A percentile compares a stretch with the other conserved stretches of the same genome.
These are phyloP conservation scores for Tolypocladium endophyticum DNA, from an alignment of 2,329 filamentous ascomycete species.

Conservation along the genomic window DNA sequence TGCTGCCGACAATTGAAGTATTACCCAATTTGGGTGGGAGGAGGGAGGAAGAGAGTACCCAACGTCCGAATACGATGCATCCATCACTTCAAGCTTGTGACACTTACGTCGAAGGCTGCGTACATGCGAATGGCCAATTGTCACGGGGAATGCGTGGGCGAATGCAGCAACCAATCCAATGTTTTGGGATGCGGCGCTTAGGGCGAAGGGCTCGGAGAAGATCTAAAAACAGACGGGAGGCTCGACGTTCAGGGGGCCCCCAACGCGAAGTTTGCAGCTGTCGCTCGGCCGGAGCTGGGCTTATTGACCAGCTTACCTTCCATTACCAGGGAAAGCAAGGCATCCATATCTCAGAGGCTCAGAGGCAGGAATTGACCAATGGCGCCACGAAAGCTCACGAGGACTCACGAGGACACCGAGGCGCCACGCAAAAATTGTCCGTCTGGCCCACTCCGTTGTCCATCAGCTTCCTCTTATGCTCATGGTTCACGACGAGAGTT, in stretches of 20 bases:
- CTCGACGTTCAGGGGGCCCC: background rate
- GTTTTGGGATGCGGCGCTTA: too few species aligned
- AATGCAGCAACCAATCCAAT: too few species aligned
- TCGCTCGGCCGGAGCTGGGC: background rate
- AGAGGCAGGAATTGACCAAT: background rate
- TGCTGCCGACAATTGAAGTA: background rate
- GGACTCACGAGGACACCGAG: background rate
- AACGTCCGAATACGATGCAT: background rate
- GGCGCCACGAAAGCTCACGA: background rate
- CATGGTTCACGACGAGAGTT: background rate
- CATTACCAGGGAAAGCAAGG: too few species aligned
- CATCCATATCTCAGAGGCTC: too few species aligned
- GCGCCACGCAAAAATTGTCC: background rate
- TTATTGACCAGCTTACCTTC: too few species aligned
- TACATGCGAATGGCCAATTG: too few species aligned
- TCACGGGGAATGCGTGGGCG: too few species aligned
- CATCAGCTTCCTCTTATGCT: background rate
- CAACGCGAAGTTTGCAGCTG: background rate
- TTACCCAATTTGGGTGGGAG: background rate
- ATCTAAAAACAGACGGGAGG: background rate
- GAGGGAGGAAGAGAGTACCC: background rate
- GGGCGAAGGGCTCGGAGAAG: background rate
- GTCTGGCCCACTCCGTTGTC: background rate
- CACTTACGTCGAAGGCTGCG: too few species aligned
- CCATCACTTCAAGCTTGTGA: too few species aligned